A percentile compares a stretch with the other conserved stretches of the same genome.
These are phyloP conservation scores for Protostelium mycophagum DNA, from an alignment of 78 protist species.

Conservation along the genomic window DNA sequence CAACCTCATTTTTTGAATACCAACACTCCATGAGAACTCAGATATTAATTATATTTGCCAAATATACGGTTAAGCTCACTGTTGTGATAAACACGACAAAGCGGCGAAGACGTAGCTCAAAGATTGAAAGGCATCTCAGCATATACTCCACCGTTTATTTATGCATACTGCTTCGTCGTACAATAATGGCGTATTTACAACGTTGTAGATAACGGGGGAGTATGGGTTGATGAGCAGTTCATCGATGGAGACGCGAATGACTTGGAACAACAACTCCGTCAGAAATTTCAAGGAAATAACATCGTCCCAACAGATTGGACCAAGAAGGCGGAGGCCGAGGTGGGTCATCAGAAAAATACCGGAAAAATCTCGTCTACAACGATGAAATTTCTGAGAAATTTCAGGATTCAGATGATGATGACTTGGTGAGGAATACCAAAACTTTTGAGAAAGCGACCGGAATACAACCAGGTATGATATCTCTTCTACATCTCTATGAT, in stretches of 20 bases:
- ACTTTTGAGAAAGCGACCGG: not conserved
- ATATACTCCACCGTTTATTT: too few relatives aligned
- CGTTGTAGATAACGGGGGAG: not conserved
- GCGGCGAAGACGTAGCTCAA: too few relatives aligned
- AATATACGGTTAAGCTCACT: too few relatives aligned
- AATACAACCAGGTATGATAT: not conserved
- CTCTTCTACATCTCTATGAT: not conserved
- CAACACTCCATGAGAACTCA: too few relatives aligned
- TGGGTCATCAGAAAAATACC: not conserved
- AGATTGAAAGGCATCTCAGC: too few relatives aligned
- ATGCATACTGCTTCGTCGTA: too few relatives aligned
- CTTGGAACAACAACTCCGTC: not conserved
- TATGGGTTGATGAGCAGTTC: not conserved
- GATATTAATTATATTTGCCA: too few relatives aligned
- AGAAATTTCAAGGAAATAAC: not conserved
- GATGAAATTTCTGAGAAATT: too few relatives aligned
- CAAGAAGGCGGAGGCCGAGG: not conserved
- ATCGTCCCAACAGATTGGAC: not conserved
- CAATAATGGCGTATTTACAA: not conserved
- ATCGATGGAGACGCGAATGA: not conserved
- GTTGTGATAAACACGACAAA: too few relatives aligned
- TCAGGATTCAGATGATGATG: not conserved
- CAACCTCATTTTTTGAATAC: too few relatives aligned
- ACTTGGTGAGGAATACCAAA: not conserved
- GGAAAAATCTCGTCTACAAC: too few relatives aligned